phyloP scores from a whole-genome alignment of 352 stramenopile species.

The Phytopythium chamaehyphon region DNA sequence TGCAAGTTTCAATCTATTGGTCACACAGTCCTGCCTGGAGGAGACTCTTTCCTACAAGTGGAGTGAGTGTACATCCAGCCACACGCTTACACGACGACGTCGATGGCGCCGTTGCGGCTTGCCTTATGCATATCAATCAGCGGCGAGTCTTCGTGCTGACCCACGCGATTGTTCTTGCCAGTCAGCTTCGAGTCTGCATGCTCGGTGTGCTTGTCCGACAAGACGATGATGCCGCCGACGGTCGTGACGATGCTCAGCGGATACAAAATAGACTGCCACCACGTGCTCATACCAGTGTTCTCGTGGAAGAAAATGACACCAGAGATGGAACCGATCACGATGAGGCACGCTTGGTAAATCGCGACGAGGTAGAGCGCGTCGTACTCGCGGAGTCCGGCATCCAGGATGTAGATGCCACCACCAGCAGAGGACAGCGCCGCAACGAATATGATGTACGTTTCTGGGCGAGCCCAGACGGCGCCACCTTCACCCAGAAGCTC shows the following conservation, averaged over 20 bases:
- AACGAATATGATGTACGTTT: constrained; percentile 76
- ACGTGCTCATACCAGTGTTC: constrained; percentile 75
- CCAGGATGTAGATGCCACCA: constrained; percentile 76
- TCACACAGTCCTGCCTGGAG: too few relatives aligned
- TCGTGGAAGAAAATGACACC: constrained; percentile 88
- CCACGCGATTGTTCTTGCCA: constrained; percentile 24
- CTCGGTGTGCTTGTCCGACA: constrained; percentile 79
- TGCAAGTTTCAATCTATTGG: too few relatives aligned
- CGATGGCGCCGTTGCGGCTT: constrained; percentile 33
- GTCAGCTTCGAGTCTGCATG: constrained; percentile 33
- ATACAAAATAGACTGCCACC: constrained; percentile 78
- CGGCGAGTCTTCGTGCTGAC: constrained; percentile 40
- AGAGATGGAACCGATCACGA: constrained; percentile 80
- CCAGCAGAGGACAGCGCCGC: constrained; percentile 60
- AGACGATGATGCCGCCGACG: constrained; percentile 69
- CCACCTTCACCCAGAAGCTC: constrained; percentile 76
- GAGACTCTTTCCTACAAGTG: too few relatives aligned
- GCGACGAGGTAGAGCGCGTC: constrained; percentile 84
- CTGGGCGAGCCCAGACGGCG: constrained; percentile 48
- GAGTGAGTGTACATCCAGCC: too few relatives aligned
- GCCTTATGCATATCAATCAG: constrained; percentile 36
- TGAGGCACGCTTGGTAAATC: constrained; percentile 84
- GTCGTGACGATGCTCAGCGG: constrained; percentile 76
- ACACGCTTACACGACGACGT: constrained; percentile 16
- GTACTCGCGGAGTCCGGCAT: constrained; percentile 76